These are phyloP conservation scores for Aspergillus costaricaensis DNA, from an alignment of 2,329 filamentous ascomycete genomes.

Conservation along the genomic window DNA sequence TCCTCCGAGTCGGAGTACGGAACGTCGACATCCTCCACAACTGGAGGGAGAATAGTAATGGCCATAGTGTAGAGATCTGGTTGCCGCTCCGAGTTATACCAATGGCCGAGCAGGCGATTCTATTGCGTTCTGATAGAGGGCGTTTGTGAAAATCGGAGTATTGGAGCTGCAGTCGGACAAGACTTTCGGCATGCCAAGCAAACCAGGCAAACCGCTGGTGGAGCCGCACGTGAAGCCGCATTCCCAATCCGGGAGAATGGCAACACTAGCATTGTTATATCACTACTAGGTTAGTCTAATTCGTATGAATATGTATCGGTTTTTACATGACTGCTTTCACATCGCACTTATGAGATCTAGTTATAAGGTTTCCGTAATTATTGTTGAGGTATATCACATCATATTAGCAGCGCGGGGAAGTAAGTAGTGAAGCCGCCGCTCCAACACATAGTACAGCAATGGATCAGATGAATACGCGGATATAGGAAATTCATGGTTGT, in stretches of 20 bases:
- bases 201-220: conserved; percentile 22
- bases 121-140: neutral
- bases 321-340: no score
- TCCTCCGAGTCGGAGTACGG: conserved; percentile 45
- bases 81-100: neutral
- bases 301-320: no score
- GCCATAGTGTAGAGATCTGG: conserved; percentile 48
- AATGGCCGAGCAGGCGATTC: neutral
- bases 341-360: no score
- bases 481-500: no score
- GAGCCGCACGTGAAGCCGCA: conserved; percentile 14
- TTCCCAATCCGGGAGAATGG: neutral
- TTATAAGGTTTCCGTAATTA: no score
- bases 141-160: neutral
- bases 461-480: no score
- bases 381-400: no score
- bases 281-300: neutral
- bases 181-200: conserved; percentile 20
- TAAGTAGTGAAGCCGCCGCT: no score
- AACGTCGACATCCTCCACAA: conserved; percentile 37
- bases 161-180: conserved; percentile 13
- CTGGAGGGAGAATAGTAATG: conserved; percentile 60
- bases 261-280: neutral
- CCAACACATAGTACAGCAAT: no score
- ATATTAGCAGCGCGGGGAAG: no score